Base-by-base conservation (phyloP, 2,329 filamentous ascomycete species). In the Chaetomium sp. region DNA sequence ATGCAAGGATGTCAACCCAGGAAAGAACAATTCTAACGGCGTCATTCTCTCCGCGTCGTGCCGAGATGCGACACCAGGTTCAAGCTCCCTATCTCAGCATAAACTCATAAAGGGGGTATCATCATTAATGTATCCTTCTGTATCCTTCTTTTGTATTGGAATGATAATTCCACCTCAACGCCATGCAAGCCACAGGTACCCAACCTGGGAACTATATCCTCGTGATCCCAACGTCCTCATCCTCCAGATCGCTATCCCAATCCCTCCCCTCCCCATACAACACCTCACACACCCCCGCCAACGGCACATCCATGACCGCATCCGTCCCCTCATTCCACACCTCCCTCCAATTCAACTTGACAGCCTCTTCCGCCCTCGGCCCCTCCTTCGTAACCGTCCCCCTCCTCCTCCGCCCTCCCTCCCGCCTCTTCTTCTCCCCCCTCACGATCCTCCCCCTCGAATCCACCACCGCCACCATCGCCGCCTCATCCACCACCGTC, bases 251-350 rank as follows among this genome's bases (percentile, higher is more conserved):
- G 50, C 67, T 62, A 47, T 67, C 68, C 49, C 66, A 64, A 9
- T 69, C 68, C 64, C 70, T 79, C 67, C 72, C 79, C 75, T 86
- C 84, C 0, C 92, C 93, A 77, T 98, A 99, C 25, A 99, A 75
- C 38, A 99, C 88, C 79, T 99, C 93, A 74, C 94, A 98, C 1
- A 98, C 94, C 0, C 94, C 95, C 10, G 93, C 93, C 69, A 98
- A 85, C 8, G 95, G 95, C 57, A 99, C 89, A 79, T 99, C 95
- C 91, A 99, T 91, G 8, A 98, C 95, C 1, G 93, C 95, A 81
- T 99, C 95, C 0, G 95, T 99, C 21, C 95, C 93, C 71, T 91
- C 88, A 73, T 88, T 93, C 95, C 95, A 99, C 21, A 96, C 83
- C 65, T 83, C 84, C 73, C 84, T 88, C 94, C 95, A 98, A 73